Evolutionary conservation across 495 filamentous ascomycete species (phyloP), one percentile per base, ranked within the genome.

Genomic region (Aspergillus coremiiformis): DNA sequence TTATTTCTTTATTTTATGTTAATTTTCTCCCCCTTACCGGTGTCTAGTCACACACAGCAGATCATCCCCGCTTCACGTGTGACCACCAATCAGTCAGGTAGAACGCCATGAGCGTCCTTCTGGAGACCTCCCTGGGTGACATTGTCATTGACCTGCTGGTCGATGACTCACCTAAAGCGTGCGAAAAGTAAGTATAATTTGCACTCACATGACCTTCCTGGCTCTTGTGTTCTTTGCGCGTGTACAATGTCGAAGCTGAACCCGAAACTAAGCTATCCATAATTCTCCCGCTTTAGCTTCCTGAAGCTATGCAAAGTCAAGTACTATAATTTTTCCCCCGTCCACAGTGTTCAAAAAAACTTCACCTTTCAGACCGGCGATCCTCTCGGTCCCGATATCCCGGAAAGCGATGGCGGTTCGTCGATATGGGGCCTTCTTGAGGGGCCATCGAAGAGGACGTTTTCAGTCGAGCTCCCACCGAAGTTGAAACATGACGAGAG

Each of bases 341-440:
- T 96, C 49, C 84, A 94, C 71, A 86, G 82, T 56, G 80, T 96
- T 44, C 91, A 95, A 65, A 88, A 87, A 59, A 82, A 87, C 65
- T 95, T 95, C 72, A 90, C 90, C 49, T 95, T 95, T 69, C 91
- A 96, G 62, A 93, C 91, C 49, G 91, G 91, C 58, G 91, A 96
- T 66, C 91, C 91, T 30, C 78, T 96, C 37, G 91, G 91, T 7
- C 91, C 90, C 5, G 81, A 84, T 54, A 85, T 87, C 42, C 67
- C 79, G 54, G 83, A 86, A 23, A 94, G 89, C 62, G 87, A 95
- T 81, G 91, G 91, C 55, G 91, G 91, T 51, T 85, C 82, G 27
- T 94, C 88, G 17, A 89, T 96, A 68, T 96, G 91, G 91, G 90
- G 89, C 27, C 64, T 89, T 42, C 66, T 95, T 23, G 78, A 83